Percentiles rank a stretch among this genome's conserved stretches.
Conservation (phyloP, 805 yeast genomes). For the Millerozyma acaciae region DNA sequence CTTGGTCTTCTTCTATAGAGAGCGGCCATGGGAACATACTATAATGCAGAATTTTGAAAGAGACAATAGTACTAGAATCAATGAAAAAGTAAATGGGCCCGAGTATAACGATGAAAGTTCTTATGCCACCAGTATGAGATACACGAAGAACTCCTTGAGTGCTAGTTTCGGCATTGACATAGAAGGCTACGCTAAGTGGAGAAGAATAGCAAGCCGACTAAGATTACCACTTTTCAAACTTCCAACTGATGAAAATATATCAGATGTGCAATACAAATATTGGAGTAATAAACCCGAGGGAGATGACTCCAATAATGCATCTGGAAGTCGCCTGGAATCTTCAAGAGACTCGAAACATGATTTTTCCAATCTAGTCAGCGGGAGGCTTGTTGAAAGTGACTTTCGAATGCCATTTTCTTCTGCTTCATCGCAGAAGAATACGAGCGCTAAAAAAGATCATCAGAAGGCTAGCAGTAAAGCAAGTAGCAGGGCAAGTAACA, state of each 20-base stretch:
- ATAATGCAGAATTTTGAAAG: slow-evolving; percentile 35
- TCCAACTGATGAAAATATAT: slow-evolving; percentile 36
- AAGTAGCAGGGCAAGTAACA: not conserved
- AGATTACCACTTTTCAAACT: slow-evolving; percentile 44
- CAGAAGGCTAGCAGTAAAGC: not conserved
- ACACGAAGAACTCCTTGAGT: slow-evolving; percentile 25
- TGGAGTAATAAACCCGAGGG: slow-evolving; percentile 11
- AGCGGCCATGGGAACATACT: slow-evolving; percentile 69
- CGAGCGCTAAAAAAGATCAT: not conserved
- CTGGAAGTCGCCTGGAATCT: too few species aligned
- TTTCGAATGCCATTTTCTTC: slow-evolving; percentile 29
- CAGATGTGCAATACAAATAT: slow-evolving; percentile 16
- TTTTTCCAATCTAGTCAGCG: slow-evolving; percentile 34
- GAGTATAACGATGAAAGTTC: slow-evolving; percentile 10
- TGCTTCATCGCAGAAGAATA: not conserved
- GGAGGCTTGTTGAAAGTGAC: slow-evolving; percentile 24
- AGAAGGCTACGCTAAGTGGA: slow-evolving; percentile 33
- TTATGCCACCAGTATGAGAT: slow-evolving; percentile 21
- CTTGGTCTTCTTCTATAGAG: slow-evolving; percentile 70
- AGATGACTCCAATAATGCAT: slow-evolving; percentile 4
- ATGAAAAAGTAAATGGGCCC: slow-evolving; percentile 10
- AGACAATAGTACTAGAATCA: slow-evolving; percentile 29
- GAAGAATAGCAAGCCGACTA: slow-evolving; percentile 31
- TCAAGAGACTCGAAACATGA: too few species aligned
- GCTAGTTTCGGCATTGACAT: slow-evolving; percentile 27